Base-by-base conservation (phyloP, 2,329 filamentous ascomycete species). In the Exophiala spinifera region DNA sequence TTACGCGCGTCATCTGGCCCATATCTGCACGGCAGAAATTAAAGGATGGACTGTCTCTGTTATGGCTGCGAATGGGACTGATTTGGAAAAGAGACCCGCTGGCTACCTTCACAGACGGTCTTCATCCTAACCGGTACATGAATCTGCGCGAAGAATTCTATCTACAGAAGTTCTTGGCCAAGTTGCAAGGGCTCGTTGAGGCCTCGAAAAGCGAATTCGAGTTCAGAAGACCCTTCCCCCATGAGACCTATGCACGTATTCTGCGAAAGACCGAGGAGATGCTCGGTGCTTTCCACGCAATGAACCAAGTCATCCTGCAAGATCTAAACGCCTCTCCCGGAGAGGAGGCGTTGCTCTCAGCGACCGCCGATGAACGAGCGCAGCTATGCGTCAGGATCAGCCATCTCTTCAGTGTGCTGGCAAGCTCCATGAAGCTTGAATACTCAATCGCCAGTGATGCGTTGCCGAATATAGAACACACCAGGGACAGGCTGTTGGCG, bases 1-100 rank as follows among this genome's bases (percentile, higher is more conserved):
- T 97, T 57, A 96, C 91, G 46, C 83, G 92, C 55, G 67, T 95
- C 46, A 85, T 99, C 60, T 97, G 91, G 89, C 94, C 94, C 7
- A 95, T 96, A 59, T 94, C 90, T 28, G 94, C 91, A 1, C 82
- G 94, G 40, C 79, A 81, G 59, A 95, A 95, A 72, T 85, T 97
- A 64, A 90, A 94, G 66, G 87, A 95, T 65, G 92, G 92, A 1
- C 79, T 96, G 10, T 89, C 89, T 23, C 78, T 96, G n/a, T 76
- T 99, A 11, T 97, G 94, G 82, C 79, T 99, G 5, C 89, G 95
- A 55, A 91, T 99, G 84, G 89, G 91, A 14, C 79, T 99, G 31
- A 91, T 97, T 61, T 99, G 94, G 94, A 95, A 92, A 73, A 84
- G 91, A 42, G 92, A 95, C 7, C 94, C 94, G 0, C 76, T 99